Percentiles rank a stretch among this genome's conserved stretches.
phyloP scores from a whole-genome alignment of 2,329 filamentous ascomycete species.

The Epichloe gansuensis region DNA sequence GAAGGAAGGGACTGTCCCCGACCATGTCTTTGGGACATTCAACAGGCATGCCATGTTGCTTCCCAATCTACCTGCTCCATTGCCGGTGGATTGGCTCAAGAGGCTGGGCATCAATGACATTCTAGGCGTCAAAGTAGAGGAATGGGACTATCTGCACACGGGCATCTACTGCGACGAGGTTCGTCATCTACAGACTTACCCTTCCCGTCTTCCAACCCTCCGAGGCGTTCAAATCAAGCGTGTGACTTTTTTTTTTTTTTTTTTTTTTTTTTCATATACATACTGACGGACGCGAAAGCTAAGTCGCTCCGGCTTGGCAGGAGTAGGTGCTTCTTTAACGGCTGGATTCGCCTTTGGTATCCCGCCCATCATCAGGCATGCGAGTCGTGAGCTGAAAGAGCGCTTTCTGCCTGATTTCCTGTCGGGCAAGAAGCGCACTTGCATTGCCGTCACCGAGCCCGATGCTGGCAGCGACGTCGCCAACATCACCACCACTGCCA shows the following conservation, averaged over 20 bases:
- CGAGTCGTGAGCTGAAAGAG: slow-evolving; percentile 33
- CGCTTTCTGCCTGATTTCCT: slow-evolving; percentile 49
- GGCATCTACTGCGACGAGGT: slow-evolving; percentile 45
- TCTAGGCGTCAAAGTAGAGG: slow-evolving; percentile 30
- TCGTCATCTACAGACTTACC: not conserved
- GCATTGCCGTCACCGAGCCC: slow-evolving; percentile 54
- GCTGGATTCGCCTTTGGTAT: slow-evolving; percentile 59
- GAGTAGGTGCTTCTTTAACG: slow-evolving; percentile 50
- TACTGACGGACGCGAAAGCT: slow-evolving; percentile 32
- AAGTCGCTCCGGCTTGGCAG: slow-evolving; percentile 47
- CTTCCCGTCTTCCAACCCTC: too few relatives aligned
- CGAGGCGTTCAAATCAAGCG: too few relatives aligned
- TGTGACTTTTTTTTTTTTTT: slow-evolving; percentile 2
- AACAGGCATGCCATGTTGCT: slow-evolving; percentile 27
- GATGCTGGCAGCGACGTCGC: slow-evolving; percentile 51
- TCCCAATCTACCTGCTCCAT: slow-evolving; percentile 23
- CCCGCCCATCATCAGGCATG: slow-evolving; percentile 50
- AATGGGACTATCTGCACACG: slow-evolving; percentile 45
- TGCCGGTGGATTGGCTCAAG: slow-evolving; percentile 56
- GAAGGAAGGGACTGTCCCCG: slow-evolving; percentile 38
- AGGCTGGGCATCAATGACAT: slow-evolving; percentile 16
- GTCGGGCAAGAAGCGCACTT: slow-evolving; percentile 46
- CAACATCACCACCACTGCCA: slow-evolving; percentile 48
- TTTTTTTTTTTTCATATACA: too few relatives aligned
- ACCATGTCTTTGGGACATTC: slow-evolving; percentile 24